These are phyloP conservation scores for Neurospora sp. DNA, from an alignment of 495 filamentous ascomycete species.

Conservation along the genomic window DNA sequence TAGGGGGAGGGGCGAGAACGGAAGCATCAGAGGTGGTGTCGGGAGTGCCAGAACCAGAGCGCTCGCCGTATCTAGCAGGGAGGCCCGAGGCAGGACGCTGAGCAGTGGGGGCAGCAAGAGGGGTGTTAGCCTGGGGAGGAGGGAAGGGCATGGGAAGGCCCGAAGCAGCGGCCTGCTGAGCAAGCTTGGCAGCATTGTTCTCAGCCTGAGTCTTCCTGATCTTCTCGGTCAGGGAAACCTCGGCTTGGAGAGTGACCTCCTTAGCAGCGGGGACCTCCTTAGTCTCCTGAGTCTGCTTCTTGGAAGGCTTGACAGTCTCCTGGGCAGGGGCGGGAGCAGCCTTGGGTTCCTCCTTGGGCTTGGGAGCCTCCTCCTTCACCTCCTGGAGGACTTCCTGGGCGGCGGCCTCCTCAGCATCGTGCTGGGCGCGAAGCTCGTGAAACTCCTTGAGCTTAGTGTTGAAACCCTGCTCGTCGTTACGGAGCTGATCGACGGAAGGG, in stretches of 20 bases:
- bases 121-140: constrained; percentile 59
- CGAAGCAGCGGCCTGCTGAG: constrained; percentile 44
- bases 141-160: constrained; percentile 69
- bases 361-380: constrained; percentile 5
- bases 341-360: constrained; percentile 1
- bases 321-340: background rate
- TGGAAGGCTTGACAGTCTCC: background rate
- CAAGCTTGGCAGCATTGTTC: constrained; percentile 42
- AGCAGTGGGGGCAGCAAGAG: constrained; percentile 76
- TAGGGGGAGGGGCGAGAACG: constrained; percentile 43
- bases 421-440: constrained; percentile 45
- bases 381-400: constrained; percentile 5
- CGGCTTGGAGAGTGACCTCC: constrained; percentile 1
- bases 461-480: constrained; percentile 41
- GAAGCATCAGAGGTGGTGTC: constrained; percentile 33
- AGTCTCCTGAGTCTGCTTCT: background rate
- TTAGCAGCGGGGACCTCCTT: constrained; percentile 3
- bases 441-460: constrained; percentile 45
- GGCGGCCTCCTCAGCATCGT: constrained; percentile 35
- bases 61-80: constrained; percentile 62
- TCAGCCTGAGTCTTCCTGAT: constrained; percentile 64
- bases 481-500: constrained; percentile 32
- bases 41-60: constrained; percentile 68
- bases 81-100: constrained; percentile 76
- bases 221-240: constrained; percentile 72